phyloP scores from a whole-genome alignment of 176 grass and related monocot species.

The Pontederia crassipes region DNA sequence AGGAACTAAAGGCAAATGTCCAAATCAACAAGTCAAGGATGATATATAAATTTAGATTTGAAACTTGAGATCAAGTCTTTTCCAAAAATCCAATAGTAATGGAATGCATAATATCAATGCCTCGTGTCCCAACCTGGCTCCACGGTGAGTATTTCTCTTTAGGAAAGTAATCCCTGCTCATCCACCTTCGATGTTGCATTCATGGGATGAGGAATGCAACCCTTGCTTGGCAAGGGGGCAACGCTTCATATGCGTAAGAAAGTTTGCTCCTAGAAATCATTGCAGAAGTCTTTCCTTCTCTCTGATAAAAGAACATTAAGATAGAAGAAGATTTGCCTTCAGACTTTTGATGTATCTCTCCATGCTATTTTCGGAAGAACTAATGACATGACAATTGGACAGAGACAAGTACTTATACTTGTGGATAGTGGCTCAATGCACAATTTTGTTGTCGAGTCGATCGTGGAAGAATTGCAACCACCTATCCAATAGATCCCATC shows the following conservation, averaged over 20 bases:
- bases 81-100: no score
- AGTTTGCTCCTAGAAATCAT: background rate
- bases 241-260: no score
- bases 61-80: background rate
- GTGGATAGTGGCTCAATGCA: background rate
- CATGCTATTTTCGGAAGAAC: background rate
- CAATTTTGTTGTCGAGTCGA: background rate
- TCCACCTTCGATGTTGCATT: no score
- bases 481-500: background rate
- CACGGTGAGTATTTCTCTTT: background rate
- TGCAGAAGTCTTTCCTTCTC: background rate
- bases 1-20: background rate
- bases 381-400: background rate
- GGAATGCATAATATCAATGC: background rate
- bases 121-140: background rate
- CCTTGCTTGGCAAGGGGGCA: no score
- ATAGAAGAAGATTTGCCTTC: background rate
- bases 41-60: background rate
- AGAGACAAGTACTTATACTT: background rate
- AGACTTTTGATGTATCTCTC: background rate
- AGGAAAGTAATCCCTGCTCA: background rate
- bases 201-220: no score
- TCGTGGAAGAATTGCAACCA: background rate
- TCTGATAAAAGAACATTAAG: background rate
- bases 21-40: background rate